A percentile compares a stretch with the other conserved stretches of the same genome.
phyloP scores from a whole-genome alignment of 2,329 filamentous ascomycete species.

The Aspergillus sp. region DNA sequence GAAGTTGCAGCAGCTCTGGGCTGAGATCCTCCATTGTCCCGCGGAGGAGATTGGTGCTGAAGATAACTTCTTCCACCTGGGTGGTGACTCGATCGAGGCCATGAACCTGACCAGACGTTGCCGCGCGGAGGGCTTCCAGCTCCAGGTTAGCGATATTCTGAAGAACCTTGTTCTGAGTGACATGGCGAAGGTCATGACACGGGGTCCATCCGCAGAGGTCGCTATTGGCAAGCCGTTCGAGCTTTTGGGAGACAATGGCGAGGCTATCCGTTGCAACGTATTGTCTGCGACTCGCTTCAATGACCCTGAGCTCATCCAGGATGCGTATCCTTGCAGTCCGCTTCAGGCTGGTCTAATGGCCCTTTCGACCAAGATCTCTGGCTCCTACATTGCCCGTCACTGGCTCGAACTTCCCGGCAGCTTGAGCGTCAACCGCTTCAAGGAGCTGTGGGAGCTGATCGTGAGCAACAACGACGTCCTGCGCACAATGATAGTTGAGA shows the following conservation, averaged over 20 bases:
- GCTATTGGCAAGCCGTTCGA: conserved; percentile 2
- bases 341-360: conserved; percentile 31
- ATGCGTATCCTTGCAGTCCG: conserved; percentile 28
- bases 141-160: conserved; percentile 19
- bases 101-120: conserved; percentile 17
- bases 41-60: conserved; percentile 7
- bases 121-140: conserved; percentile 10
- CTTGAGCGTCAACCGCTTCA: conserved; percentile 33
- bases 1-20: conserved; percentile 11
- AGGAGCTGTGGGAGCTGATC: conserved; percentile 35
- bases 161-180: conserved; percentile 30
- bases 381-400: conserved; percentile 39
- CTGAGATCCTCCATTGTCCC: conserved; percentile 6
- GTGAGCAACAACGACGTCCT: conserved; percentile 36
- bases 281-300: conserved; percentile 9
- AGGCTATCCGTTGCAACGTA: conserved; percentile 5
- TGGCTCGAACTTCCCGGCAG: conserved; percentile 25
- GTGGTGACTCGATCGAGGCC: conserved; percentile 24
- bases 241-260: conserved; percentile 1
- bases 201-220: neutral
- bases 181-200: conserved; percentile 24
- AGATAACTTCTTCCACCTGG: conserved; percentile 23
- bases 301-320: conserved; percentile 16
- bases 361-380: conserved; percentile 31
- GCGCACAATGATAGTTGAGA: conserved; percentile 34